These are phyloP conservation scores for Letharia columbiana DNA, from an alignment of 495 filamentous ascomycete species.

Conservation along the genomic window DNA sequence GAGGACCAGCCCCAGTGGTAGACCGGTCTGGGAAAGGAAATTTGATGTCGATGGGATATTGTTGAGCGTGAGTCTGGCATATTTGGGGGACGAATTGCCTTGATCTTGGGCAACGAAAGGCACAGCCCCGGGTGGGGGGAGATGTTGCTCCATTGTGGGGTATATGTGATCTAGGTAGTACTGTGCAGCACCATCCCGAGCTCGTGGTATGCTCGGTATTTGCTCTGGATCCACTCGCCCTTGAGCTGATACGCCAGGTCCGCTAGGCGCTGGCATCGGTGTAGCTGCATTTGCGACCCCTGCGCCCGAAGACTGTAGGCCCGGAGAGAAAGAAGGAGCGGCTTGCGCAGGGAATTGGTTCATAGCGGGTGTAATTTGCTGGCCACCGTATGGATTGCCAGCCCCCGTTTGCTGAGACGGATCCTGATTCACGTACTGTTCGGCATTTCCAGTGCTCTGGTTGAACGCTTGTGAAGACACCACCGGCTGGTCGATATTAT, in stretches of 20 bases:
- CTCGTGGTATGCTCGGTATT: slow-evolving; percentile 82
- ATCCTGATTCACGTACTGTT: slow-evolving; percentile 66
- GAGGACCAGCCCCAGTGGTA: slow-evolving; percentile 81
- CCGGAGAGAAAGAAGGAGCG: slow-evolving; percentile 51
- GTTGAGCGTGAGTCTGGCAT: slow-evolving; percentile 82
- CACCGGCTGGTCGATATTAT: slow-evolving; percentile 66
- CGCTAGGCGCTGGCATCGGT: slow-evolving; percentile 25
- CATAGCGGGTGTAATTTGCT: slow-evolving; percentile 47
- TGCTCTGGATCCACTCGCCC: slow-evolving; percentile 83
- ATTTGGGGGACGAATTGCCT: slow-evolving; percentile 93
- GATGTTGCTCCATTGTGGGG: slow-evolving; percentile 85
- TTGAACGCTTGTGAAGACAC: slow-evolving; percentile 58
- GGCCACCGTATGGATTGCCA: slow-evolving; percentile 32
- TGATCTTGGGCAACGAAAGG: slow-evolving; percentile 91
- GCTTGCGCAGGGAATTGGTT: slow-evolving; percentile 54
- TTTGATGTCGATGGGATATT: slow-evolving; percentile 81
- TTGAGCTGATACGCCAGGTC: slow-evolving; percentile 50
- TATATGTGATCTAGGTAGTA: slow-evolving; percentile 84
- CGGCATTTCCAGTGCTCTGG: slow-evolving; percentile 47
- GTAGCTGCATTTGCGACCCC: slow-evolving; percentile 13
- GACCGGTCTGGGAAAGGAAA: slow-evolving; percentile 62
- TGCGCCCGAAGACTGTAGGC: slow-evolving; percentile 24
- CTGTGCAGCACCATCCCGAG: slow-evolving; percentile 69
- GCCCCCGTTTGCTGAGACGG: slow-evolving; percentile 39
- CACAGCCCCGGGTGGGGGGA: slow-evolving; percentile 80